phyloP scores from a whole-genome alignment of 176 grass and related monocot genomes.

The bread wheat (Triticum aestivum) region IWGSC_CS_RefSeq_v2.1 NC_057811.1:330505243-330505742 shows the following conservation, averaged over 20 bases:
- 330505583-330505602: constrained; percentile 48
- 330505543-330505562: not conserved
- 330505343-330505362: constrained; percentile 49
- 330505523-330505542: not conserved
- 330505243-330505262: constrained; percentile 81
- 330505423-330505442: not conserved
- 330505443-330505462: constrained; percentile 1
- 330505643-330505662: constrained; percentile 79
- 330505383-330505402: constrained; percentile 53
- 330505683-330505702: constrained; percentile 76
- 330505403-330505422: constrained; percentile 21
- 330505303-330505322: too few species aligned
- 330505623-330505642: constrained; percentile 53
- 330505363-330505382: constrained; percentile 56
- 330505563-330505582: constrained; percentile 22
- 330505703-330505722: constrained; percentile 2
- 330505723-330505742: constrained; percentile 32
- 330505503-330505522: not conserved
- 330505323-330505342: constrained; percentile 26
- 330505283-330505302: constrained; percentile 38
- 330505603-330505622: constrained; percentile 3
- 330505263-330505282: constrained; percentile 56
- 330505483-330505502: not conserved
- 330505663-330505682: constrained; percentile 55
- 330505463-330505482: not conserved